phyloP scores from a whole-genome alignment of 2,329 filamentous ascomycete genomes.

The Helicocarpus griseus region DNA sequence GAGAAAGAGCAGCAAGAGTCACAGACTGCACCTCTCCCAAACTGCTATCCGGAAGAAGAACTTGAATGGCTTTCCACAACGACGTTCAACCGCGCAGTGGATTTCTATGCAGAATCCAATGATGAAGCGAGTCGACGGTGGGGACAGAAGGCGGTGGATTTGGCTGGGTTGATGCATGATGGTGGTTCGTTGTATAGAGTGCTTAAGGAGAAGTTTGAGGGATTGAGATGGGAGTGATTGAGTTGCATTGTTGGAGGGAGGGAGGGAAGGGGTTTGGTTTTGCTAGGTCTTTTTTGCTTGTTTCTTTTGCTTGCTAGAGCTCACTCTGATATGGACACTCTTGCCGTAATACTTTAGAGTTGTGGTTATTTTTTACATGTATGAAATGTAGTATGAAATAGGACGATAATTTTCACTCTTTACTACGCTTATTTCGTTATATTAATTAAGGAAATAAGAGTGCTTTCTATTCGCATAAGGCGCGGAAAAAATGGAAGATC shows the following conservation, averaged over 20 bases:
- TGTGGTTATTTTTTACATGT: no score
- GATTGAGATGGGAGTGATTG: slow-evolving; percentile 15
- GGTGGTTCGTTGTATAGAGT: slow-evolving; percentile 17
- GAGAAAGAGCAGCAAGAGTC: slow-evolving; percentile 25
- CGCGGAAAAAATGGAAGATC: neutral
- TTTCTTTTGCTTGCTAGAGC: neutral
- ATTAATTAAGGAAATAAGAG: no score
- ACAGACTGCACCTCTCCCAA: slow-evolving; percentile 25
- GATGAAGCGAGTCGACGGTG: slow-evolving; percentile 26
- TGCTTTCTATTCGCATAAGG: no score
- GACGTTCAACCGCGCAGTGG: slow-evolving; percentile 47
- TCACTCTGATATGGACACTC: no score
- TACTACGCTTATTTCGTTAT: no score
- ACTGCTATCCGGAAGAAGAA: slow-evolving; percentile 43
- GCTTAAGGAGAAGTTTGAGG: slow-evolving; percentile 21
- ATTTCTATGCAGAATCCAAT: slow-evolving; percentile 34
- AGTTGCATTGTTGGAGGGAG: neutral
- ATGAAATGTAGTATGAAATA: no score
- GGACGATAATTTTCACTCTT: no score
- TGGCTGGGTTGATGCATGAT: slow-evolving; percentile 22
- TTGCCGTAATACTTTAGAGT: no score
- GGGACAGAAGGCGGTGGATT: slow-evolving; percentile 26
- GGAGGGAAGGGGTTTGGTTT: neutral
- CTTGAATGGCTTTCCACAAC: slow-evolving; percentile 48
- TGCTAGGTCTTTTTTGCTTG: neutral